phyloP scores from a whole-genome alignment of 805 yeast species.

The Metschnikowia santaceciliae region DNA sequence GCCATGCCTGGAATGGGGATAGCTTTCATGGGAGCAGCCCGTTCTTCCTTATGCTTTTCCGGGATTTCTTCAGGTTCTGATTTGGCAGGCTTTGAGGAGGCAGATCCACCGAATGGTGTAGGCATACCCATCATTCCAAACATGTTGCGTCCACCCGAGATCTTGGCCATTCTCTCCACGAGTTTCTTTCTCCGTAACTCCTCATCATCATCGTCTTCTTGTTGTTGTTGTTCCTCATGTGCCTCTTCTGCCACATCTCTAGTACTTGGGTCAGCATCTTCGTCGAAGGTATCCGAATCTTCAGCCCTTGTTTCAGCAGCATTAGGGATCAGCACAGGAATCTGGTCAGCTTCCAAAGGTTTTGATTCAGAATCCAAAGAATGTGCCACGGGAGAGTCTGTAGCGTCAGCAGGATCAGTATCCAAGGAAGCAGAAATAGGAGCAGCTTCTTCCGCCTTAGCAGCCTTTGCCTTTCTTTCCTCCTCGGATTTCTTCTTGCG shows the following conservation, averaged over 20 bases:
- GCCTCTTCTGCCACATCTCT: conserved; percentile 37
- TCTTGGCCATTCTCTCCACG: conserved; percentile 93
- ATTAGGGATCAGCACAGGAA: background rate
- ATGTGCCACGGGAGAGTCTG: background rate
- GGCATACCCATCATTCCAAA: conserved; percentile 66
- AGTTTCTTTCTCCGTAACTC: conserved; percentile 71
- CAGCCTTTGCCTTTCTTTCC: conserved; percentile 2
- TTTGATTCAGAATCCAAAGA: background rate
- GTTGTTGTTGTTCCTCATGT: conserved; percentile 58
- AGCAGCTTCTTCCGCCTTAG: background rate
- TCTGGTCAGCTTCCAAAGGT: background rate
- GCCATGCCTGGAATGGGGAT: conserved; percentile 14
- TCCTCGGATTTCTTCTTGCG: conserved; percentile 38
- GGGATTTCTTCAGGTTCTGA: conserved; percentile 9
- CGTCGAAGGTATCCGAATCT: background rate
- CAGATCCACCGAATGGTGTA: conserved; percentile 33
- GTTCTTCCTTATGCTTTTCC: background rate
- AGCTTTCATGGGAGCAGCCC: conserved; percentile 3
- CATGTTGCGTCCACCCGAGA: conserved; percentile 83
- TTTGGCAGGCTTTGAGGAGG: conserved; percentile 11
- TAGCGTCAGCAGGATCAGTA: background rate
- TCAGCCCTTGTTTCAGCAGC: background rate
- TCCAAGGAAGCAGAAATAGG: conserved; percentile 15
- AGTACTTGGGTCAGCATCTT: conserved; percentile 17
- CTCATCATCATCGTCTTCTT: conserved; percentile 63